Conservation (phyloP, 768 basidiomycete genomes). For the Psilocybe azurescens region DNA sequence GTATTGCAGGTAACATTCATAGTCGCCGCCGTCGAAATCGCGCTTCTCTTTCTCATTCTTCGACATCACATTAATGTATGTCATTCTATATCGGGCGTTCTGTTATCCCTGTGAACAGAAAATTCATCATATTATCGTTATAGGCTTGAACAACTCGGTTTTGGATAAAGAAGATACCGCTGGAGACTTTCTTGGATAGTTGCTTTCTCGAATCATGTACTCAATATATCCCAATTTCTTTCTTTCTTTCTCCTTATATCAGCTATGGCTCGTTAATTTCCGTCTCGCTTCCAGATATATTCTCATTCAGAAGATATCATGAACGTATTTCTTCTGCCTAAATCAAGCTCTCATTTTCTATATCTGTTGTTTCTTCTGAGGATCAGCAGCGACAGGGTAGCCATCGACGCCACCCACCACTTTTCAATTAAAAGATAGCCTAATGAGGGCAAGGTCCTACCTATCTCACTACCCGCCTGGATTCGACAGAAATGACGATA, state of each 20-base stretch:
- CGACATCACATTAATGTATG: constrained; percentile 26
- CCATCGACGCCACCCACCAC: background rate
- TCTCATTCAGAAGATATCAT: background rate
- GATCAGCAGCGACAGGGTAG: background rate
- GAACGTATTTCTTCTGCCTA: background rate
- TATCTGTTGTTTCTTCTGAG: background rate
- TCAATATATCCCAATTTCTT: background rate
- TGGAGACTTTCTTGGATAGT: too few species aligned
- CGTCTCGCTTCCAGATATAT: background rate
- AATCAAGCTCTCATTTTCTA: background rate
- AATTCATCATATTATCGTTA: background rate
- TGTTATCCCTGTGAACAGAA: too few species aligned
- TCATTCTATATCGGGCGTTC: background rate
- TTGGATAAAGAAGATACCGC: background rate
- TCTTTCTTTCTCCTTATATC: background rate
- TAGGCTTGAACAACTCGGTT: constrained; percentile 5
- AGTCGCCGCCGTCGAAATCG: constrained; percentile 69
- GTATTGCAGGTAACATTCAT: constrained; percentile 63
- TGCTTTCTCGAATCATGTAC: background rate
- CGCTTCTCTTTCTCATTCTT: constrained; percentile 66
- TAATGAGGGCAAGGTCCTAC: background rate
- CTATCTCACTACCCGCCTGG: background rate
- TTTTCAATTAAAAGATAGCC: background rate
- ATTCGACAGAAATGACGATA: background rate
- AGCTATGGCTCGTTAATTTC: background rate